These are phyloP conservation scores for Lichtheimia hyalospora DNA, from an alignment of 371 early-diverging fungal species.

Conservation along the genomic window DNA sequence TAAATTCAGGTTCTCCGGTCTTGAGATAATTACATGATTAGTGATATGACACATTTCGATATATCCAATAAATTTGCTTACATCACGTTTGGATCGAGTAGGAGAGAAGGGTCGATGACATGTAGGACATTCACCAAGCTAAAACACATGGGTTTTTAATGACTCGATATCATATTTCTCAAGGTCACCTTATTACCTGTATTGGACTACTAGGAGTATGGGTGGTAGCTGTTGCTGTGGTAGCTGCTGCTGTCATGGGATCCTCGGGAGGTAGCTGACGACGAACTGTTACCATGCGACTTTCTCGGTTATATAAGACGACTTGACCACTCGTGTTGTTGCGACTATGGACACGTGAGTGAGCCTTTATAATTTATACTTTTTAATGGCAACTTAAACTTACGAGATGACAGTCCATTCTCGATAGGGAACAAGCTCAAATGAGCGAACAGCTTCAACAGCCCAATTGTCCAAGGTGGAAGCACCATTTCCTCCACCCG, in stretches of 20 bases:
- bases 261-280: constrained; percentile 3
- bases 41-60: no score
- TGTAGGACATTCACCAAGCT: constrained; percentile 29
- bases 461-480: constrained; percentile 1
- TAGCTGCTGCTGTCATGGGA: neutral
- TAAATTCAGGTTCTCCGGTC: constrained; percentile 40
- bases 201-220: constrained; percentile 2
- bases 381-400: constrained; percentile 5
- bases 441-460: constrained; percentile 1
- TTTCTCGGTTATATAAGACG: constrained; percentile 48
- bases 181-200: neutral
- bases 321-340: constrained; percentile 45
- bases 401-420: constrained; percentile 59
- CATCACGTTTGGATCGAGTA: no score
- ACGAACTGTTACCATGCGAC: constrained; percentile 40
- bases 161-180: no score
- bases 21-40: neutral
- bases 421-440: constrained; percentile 52
- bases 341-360: constrained; percentile 23
- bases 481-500: neutral
- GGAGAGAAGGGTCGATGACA: constrained; percentile 36
- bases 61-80: no score
- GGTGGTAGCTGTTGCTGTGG: neutral
- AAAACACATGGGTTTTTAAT: neutral
- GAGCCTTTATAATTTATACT: neutral